Conservation (phyloP, 257 asterid species). For the Henckelia pumila region DNA sequence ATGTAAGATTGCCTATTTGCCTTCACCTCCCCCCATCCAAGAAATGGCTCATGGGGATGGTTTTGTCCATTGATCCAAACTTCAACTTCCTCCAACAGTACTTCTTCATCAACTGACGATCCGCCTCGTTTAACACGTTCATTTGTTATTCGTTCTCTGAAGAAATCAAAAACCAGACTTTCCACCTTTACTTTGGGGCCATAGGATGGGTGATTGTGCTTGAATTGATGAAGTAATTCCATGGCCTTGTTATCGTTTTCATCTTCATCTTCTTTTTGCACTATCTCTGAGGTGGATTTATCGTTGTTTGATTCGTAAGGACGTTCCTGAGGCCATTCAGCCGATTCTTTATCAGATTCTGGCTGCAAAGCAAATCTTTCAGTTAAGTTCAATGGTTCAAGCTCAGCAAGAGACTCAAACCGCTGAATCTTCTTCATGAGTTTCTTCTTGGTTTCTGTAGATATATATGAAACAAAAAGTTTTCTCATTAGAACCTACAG, state of each 20-base stretch:
- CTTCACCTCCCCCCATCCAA: conserved; percentile 52
- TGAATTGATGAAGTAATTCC: conserved; percentile 38
- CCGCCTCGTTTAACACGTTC: neutral
- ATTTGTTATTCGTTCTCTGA: conserved; percentile 33
- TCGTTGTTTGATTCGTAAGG: conserved; percentile 28
- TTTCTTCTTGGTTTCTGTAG: conserved; percentile 56
- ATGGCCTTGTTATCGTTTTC: conserved; percentile 29
- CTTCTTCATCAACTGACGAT: conserved; percentile 11
- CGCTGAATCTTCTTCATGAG: conserved; percentile 53
- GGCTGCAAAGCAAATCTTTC: conserved; percentile 37
- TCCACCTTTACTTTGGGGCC: conserved; percentile 36
- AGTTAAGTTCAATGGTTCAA: conserved; percentile 60
- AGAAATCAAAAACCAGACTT: conserved; percentile 54
- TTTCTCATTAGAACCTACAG: neutral
- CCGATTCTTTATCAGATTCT: conserved; percentile 45
- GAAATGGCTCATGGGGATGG: conserved; percentile 7
- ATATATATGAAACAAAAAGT: no score
- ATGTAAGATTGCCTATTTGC: conserved; percentile 51
- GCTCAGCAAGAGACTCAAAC: conserved; percentile 56
- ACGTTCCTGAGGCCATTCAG: conserved; percentile 20
- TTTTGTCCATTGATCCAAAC: conserved; percentile 50
- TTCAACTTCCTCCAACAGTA: conserved; percentile 35
- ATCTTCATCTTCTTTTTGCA: conserved; percentile 27
- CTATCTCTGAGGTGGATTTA: conserved; percentile 24
- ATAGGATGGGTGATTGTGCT: conserved; percentile 36